phyloP scores from a whole-genome alignment of 2,329 filamentous ascomycete genomes.

The Polytolypa hystricis region DNA sequence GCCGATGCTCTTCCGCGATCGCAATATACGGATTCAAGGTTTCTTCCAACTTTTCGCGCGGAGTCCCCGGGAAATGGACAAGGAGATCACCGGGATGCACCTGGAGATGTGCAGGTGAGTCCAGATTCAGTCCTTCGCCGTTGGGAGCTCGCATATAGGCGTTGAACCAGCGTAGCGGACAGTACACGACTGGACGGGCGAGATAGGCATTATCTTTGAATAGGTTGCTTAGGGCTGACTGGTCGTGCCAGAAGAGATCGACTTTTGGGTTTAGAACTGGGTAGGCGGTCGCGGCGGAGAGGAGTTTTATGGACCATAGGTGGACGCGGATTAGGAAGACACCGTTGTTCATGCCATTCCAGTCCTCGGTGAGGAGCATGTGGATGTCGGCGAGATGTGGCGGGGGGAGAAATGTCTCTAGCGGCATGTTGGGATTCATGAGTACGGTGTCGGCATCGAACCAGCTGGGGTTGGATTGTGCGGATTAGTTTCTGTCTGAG shows the following conservation, averaged over 20 bases:
- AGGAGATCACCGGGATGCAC: slow-evolving; percentile 11
- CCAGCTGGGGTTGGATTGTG: too few species aligned
- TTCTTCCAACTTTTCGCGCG: neutral
- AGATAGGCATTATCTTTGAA: slow-evolving; percentile 12
- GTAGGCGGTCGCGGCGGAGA: slow-evolving; percentile 20
- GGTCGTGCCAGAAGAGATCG: slow-evolving; percentile 15
- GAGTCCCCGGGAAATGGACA: slow-evolving; percentile 13
- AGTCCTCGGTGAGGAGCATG: slow-evolving; percentile 21
- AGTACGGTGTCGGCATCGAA: slow-evolving; percentile 24
- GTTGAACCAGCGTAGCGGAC: slow-evolving; percentile 13
- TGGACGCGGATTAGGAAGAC: slow-evolving; percentile 26
- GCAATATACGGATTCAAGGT: slow-evolving; percentile 11
- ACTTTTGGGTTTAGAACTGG: slow-evolving; percentile 15
- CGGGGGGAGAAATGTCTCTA: slow-evolving; percentile 25
- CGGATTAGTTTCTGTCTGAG: too few species aligned
- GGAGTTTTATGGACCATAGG: slow-evolving; percentile 22
- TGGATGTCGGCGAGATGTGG: slow-evolving; percentile 19
- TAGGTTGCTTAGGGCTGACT: slow-evolving; percentile 8
- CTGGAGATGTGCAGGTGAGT: slow-evolving; percentile 7
- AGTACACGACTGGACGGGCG: slow-evolving; percentile 9
- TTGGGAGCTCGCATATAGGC: slow-evolving; percentile 10
- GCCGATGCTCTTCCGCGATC: slow-evolving; percentile 9
- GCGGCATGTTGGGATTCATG: slow-evolving; percentile 24
- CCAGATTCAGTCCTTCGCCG: slow-evolving; percentile 1
- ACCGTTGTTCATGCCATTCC: slow-evolving; percentile 25